These are phyloP conservation scores for Hyphodiscus hymeniophilus DNA, from an alignment of 495 filamentous ascomycete genomes.

Conservation along the genomic window DNA sequence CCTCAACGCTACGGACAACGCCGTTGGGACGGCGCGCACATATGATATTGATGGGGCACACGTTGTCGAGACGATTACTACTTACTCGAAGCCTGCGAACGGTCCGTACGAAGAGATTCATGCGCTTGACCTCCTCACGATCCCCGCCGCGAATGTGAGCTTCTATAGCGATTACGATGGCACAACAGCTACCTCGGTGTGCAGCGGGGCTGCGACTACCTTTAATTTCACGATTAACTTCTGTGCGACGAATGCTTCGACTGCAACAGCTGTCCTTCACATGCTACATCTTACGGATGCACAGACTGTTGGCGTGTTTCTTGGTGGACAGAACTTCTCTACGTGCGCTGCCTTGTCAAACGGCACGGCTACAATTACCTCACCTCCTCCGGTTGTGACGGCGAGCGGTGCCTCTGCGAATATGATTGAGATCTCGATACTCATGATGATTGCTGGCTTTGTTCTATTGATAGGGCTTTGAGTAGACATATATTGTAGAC, in stretches of 20 bases:
- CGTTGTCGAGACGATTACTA: conserved; percentile 6
- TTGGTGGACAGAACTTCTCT: conserved; percentile 2
- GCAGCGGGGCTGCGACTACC: conserved; percentile 6
- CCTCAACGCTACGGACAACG: conserved; percentile 13
- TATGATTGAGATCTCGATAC: background rate
- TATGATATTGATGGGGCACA: conserved; percentile 8
- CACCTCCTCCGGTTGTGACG: background rate
- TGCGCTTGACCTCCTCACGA: conserved; percentile 2
- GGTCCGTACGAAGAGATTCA: conserved; percentile 12
- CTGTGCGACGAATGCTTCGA: conserved; percentile 8
- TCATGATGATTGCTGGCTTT: no score
- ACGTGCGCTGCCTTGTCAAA: conserved; percentile 5
- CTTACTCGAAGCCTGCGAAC: conserved; percentile 8
- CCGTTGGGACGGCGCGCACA: conserved; percentile 9
- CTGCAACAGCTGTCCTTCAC: conserved; percentile 1
- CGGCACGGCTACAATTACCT: background rate
- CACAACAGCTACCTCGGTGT: conserved; percentile 5
- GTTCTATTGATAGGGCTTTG: no score
- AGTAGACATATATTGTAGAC: no score
- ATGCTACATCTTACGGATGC: conserved; percentile 6
- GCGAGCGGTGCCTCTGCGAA: background rate
- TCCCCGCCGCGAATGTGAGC: conserved; percentile 8
- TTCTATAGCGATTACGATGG: conserved; percentile 12
- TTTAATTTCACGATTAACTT: conserved; percentile 14
- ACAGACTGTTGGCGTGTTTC: conserved; percentile 8